A percentile compares a stretch with the other conserved stretches of the same genome.
Conservation (phyloP, 2,329 filamentous ascomycete genomes). For the Claviceps fusiformis region DNA sequence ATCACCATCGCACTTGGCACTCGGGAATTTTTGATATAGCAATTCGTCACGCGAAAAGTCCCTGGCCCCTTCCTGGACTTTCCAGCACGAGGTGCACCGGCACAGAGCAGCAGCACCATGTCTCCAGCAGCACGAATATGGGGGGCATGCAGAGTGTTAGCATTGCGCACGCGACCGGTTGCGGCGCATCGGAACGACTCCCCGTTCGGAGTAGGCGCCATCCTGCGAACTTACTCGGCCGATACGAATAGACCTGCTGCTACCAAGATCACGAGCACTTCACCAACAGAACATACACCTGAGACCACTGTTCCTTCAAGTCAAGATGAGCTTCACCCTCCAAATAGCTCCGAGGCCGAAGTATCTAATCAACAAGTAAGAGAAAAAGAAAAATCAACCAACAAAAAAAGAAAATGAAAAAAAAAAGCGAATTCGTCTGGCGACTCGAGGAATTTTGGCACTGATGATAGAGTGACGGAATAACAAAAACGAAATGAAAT, state of each 20-base stretch:
- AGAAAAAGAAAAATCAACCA: too few species aligned
- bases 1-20: not conserved
- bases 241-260: slow-evolving; percentile 11
- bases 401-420: not conserved
- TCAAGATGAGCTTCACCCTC: not conserved
- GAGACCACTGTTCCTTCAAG: not conserved
- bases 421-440: not conserved
- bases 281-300: not conserved
- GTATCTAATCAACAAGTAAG: not conserved
- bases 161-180: slow-evolving; percentile 15
- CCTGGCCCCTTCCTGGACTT: not conserved
- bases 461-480: not conserved
- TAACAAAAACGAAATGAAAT: not conserved
- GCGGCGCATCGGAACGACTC: slow-evolving; percentile 12
- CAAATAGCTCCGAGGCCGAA: not conserved
- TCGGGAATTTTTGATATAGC: slow-evolving; percentile 1
- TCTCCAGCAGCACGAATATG: slow-evolving; percentile 20
- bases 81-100: not conserved
- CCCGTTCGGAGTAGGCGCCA: slow-evolving; percentile 10
- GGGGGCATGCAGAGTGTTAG: slow-evolving; percentile 22
- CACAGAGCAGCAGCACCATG: slow-evolving; percentile 15
- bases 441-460: not conserved
- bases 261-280: not conserved
- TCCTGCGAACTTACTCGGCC: slow-evolving; percentile 18
- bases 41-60: slow-evolving; percentile 3